These are phyloP conservation scores for Ilyonectria mors-panacis DNA, from an alignment of 2,329 filamentous ascomycete genomes.

Conservation along the genomic window DNA sequence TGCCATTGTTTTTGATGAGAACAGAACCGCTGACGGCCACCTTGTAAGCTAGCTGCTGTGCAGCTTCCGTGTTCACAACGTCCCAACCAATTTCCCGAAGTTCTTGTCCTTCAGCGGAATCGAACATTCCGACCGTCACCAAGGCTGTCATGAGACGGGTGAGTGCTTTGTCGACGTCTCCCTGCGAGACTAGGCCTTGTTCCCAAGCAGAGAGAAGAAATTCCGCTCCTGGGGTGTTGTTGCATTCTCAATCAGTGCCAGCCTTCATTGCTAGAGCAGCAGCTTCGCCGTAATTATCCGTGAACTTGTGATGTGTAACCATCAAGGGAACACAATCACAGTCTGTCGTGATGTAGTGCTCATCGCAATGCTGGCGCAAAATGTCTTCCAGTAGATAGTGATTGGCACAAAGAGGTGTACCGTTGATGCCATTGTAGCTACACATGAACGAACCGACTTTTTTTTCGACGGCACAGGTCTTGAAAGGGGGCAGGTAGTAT, in stretches of 20 bases:
- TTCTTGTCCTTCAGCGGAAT: not conserved
- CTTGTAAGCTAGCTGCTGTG: not conserved
- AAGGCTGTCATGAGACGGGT: not conserved
- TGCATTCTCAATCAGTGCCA: not conserved
- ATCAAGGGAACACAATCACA: not conserved
- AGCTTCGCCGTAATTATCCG: not conserved
- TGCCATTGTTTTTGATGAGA: not conserved
- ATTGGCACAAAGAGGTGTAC: not conserved
- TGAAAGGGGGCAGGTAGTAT: not conserved
- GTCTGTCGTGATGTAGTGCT: not conserved
- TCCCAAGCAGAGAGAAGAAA: not conserved
- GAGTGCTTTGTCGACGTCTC: not conserved
- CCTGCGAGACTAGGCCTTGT: not conserved
- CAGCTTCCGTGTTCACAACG: not conserved
- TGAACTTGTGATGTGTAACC: not conserved
- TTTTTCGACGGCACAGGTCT: not conserved
- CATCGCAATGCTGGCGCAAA: not conserved
- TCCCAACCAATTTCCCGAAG: not conserved
- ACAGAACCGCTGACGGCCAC: not conserved
- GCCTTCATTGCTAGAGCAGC: not conserved
- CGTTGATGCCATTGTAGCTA: not conserved
- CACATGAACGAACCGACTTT: not conserved
- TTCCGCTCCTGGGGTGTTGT: not conserved
- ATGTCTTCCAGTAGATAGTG: not conserved
- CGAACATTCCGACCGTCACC: not conserved